Percentiles rank a stretch among this genome's conserved stretches.
Conservation (phyloP, 306 rosid species). For the Vachellia collinsii region DNA sequence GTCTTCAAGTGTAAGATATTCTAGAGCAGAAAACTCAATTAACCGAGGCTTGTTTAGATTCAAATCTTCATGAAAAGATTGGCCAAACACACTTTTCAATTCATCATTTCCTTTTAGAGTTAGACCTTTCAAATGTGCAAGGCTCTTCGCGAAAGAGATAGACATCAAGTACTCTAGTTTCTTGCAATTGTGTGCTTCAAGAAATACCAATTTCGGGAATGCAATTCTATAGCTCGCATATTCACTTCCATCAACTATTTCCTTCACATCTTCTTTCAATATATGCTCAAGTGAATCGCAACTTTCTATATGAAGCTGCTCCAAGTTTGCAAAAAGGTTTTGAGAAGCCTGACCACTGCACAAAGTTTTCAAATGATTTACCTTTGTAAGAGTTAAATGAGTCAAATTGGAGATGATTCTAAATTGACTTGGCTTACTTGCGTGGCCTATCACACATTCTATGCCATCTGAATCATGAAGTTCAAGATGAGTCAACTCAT, state of each 20-base stretch:
- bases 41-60: neutral
- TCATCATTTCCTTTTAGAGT: neutral
- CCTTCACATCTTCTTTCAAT: neutral
- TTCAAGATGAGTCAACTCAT: neutral
- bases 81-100: neutral
- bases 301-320: fast-evolving
- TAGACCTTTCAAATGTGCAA: slow-evolving; percentile 12
- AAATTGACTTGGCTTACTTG: no score
- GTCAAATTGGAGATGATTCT: neutral
- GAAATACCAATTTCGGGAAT: slow-evolving; percentile 6
- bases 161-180: slow-evolving; percentile 21
- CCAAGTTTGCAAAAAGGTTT: neutral
- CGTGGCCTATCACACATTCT: neutral
- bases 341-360: neutral
- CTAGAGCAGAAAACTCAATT: neutral
- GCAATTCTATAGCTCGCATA: neutral
- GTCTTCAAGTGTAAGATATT: fast-evolving
- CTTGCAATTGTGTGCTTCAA: fast-evolving
- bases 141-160: neutral
- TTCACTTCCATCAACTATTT: neutral
- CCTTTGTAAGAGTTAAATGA: neutral
- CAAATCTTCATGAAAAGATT: neutral
- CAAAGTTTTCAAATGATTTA: neutral
- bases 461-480: neutral
- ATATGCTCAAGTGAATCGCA: neutral